Evolutionary conservation across 192 early-diverging fungal species (phyloP), one percentile per base, ranked within the genome.

Genomic region (Gamsiella multidivaricata): DNA sequence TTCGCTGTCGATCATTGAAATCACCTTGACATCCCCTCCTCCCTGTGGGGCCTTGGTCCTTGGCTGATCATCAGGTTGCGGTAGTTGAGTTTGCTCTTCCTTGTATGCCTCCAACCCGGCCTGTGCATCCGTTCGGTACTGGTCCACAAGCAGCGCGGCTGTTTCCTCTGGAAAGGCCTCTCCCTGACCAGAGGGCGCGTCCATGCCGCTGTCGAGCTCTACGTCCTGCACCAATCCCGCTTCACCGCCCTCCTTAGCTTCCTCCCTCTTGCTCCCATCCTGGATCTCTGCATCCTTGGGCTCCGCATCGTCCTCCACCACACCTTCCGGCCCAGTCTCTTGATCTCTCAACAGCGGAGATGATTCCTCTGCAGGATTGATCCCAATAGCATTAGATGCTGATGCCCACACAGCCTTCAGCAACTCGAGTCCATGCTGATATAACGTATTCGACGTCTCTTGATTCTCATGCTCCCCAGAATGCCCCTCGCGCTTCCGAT

Each of bases 21-120:
- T n/a, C n/a, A n/a, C 6, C 26, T 20, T 26, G 25, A 14, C 12
- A 26, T 39, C 18, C 18, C 54, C 54, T 23, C 33, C 3, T 2
- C 18, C 12, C 31, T 12, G 2, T 37, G 20, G 31, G n/a, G 25
- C 12, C 15, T 53, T 31, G 8, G n/a, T 20, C 9, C 22, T 33
- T 34, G 31, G 20, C 54, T 55, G 34, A 25, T 37, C 56, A 17
- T 59, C 34, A 11, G n/a, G n/a, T 41, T 41, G 39, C 14, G 39
- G 39, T 41, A 10, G 39, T 41, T 41, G 39, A 10, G 7, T 32
- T 51, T 49, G 59, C 22, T 63, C 32, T 18, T 33, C 6, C 43
- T 49, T 47, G 45, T 61, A 61, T 18, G 59, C 32, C n/a, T 61
- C 42, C 23, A 61, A 20, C 41, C 31, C 59, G 41, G 43, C 41